phyloP scores from a whole-genome alignment of 2,329 filamentous ascomycete genomes.

The Sarocladium brachiariae region DNA sequence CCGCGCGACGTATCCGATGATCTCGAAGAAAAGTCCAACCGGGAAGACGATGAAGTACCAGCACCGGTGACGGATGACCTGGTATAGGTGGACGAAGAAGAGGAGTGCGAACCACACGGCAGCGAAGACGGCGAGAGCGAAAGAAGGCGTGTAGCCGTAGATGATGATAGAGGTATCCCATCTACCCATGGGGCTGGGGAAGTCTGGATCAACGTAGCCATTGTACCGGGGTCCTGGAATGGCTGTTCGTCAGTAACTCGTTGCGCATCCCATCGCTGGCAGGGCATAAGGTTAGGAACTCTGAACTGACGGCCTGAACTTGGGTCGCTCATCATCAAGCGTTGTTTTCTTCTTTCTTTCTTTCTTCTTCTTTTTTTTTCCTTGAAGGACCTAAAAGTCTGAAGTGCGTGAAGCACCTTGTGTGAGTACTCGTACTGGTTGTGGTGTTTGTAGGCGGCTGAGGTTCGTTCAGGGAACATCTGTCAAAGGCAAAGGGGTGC shows the following conservation, averaged over 20 bases:
- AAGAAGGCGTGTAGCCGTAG: conserved; percentile 42
- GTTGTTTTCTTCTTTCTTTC: neutral
- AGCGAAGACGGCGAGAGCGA: conserved; percentile 36
- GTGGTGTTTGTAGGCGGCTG: no score
- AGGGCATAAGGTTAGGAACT: no score
- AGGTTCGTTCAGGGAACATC: no score
- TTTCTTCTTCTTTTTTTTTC: no score
- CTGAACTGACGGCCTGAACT: neutral
- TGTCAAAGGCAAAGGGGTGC: no score
- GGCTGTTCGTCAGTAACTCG: no score
- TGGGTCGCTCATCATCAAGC: neutral
- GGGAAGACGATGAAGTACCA: conserved; percentile 42
- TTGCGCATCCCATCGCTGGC: no score
- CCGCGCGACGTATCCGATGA: conserved; percentile 43
- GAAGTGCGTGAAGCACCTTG: no score
- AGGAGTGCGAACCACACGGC: conserved; percentile 36
- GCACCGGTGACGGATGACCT: conserved; percentile 29
- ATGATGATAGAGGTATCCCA: conserved; percentile 43
- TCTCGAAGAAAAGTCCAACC: conserved; percentile 38
- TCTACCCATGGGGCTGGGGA: conserved; percentile 37
- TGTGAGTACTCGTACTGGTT: no score
- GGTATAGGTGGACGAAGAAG: conserved; percentile 28
- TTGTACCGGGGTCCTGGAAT: conserved; percentile 13
- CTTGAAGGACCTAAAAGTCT: conserved; percentile 4
- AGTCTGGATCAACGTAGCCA: conserved; percentile 44